phyloP scores from a whole-genome alignment of 352 stramenopile genomes.

The Phytopythium mirpurense region DNA sequence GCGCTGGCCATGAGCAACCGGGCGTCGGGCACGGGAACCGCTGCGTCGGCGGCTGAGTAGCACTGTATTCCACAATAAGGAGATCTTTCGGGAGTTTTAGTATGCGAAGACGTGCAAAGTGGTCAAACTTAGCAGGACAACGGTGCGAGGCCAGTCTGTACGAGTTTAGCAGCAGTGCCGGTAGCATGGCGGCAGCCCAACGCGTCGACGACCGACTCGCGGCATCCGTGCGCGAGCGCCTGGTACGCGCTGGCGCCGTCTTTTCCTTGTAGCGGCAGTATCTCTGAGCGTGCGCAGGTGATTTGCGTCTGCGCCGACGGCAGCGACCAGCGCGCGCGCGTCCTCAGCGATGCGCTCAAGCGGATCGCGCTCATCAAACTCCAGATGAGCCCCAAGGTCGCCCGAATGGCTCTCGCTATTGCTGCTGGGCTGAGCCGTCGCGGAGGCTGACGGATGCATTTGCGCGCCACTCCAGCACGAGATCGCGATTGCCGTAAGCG shows the following conservation, averaged over 20 bases:
- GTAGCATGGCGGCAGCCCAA: background rate
- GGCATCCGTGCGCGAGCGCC: slow-evolving; percentile 19
- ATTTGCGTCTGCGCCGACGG: slow-evolving; percentile 39
- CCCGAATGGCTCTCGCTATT: background rate
- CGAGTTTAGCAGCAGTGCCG: too few relatives aligned
- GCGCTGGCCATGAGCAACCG: slow-evolving; percentile 73
- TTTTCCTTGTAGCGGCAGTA: too few relatives aligned
- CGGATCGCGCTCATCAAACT: slow-evolving; percentile 45
- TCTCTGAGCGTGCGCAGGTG: slow-evolving; percentile 18
- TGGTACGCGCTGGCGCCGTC: slow-evolving; percentile 17
- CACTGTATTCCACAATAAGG: background rate
- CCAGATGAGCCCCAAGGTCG: slow-evolving; percentile 38
- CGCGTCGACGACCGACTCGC: slow-evolving; percentile 5
- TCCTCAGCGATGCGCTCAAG: slow-evolving; percentile 30
- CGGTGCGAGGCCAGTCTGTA: background rate
- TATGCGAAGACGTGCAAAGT: background rate
- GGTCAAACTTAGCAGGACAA: background rate
- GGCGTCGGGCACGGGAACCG: slow-evolving; percentile 8
- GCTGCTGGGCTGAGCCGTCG: background rate
- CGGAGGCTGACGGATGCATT: too few relatives aligned
- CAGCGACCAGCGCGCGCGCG: slow-evolving; percentile 13
- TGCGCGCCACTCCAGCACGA: slow-evolving; percentile 22
- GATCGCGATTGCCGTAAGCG: slow-evolving; percentile 26
- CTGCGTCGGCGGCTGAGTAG: background rate
- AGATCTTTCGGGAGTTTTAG: background rate